These are phyloP conservation scores for Stentor coeruleus DNA, from an alignment of 73 alveolate species.

Conservation along the genomic window DNA sequence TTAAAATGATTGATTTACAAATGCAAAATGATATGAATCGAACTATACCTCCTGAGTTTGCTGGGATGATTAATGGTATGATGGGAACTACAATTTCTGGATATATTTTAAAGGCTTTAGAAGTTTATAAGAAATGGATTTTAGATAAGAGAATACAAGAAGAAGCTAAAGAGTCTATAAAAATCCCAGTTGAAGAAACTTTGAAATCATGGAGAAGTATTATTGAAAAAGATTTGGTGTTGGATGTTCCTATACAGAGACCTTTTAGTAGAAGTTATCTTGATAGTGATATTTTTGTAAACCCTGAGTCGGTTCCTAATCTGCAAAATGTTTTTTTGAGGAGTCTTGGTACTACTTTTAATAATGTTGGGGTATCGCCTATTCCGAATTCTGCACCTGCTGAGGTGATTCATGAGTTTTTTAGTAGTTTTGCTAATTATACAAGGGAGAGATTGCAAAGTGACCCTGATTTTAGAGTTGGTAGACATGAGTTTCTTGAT, in stretches of 20 bases:
- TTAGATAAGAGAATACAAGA: neutral
- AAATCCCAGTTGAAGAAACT: neutral
- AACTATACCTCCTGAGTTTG: neutral
- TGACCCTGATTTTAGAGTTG: conserved; percentile 20
- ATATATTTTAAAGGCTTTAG: neutral
- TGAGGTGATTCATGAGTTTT: neutral
- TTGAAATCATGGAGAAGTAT: neutral
- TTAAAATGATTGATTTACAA: neutral
- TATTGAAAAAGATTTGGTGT: neutral
- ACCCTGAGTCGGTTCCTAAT: neutral
- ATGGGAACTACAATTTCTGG: neutral
- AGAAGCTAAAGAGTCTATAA: neutral
- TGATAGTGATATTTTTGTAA: neutral
- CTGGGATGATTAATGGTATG: neutral
- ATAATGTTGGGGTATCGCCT: conserved; percentile 2
- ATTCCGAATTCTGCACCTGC: neutral
- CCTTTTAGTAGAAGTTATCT: neutral
- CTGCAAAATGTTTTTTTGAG: neutral
- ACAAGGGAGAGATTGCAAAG: conserved; percentile 3
- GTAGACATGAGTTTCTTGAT: conserved; percentile 25
- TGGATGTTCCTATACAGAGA: neutral
- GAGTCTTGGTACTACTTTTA: neutral
- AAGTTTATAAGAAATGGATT: neutral
- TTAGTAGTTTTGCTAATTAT: neutral
- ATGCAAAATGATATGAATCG: neutral